Conservation (phyloP, 495 filamentous ascomycete species). For the Penicillium canescens region DNA sequence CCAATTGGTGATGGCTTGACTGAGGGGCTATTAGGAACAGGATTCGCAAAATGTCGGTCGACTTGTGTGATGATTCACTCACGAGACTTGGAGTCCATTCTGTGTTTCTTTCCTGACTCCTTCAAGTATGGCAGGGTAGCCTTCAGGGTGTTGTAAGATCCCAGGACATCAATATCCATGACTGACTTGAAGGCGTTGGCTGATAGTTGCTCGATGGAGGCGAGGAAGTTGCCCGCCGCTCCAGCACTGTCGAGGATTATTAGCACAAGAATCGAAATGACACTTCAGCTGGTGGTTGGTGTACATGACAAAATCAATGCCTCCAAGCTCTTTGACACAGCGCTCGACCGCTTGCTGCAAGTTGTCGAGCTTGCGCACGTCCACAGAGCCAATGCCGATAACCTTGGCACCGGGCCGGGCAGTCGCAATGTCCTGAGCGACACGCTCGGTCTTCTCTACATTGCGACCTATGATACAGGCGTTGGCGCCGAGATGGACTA, state of each 20-base stretch:
- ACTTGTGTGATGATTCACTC: conserved; percentile 14
- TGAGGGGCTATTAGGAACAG: conserved; percentile 9
- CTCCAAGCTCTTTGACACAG: conserved; percentile 78
- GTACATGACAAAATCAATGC: conserved; percentile 92
- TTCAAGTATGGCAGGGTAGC: conserved; percentile 79
- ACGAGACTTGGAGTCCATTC: conserved; percentile 47
- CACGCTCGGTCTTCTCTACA: conserved; percentile 80
- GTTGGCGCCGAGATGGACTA: conserved; percentile 89
- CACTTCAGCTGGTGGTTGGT: too few species aligned
- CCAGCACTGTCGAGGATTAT: conserved; percentile 63
- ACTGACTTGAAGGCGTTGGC: conserved; percentile 93
- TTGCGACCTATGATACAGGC: conserved; percentile 93
- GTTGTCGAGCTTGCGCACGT: conserved; percentile 73
- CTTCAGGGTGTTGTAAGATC: conserved; percentile 93
- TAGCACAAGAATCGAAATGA: conserved; percentile 2
- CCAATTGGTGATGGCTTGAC: conserved; percentile 42
- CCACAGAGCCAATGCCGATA: conserved; percentile 78
- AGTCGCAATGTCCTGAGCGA: conserved; percentile 77
- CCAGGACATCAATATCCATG: conserved; percentile 93
- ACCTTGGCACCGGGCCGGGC: conserved; percentile 77
- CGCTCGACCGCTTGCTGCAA: conserved; percentile 72
- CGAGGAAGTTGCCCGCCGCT: conserved; percentile 94
- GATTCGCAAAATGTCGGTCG: neutral
- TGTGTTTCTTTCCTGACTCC: conserved; percentile 65
- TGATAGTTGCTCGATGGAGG: conserved; percentile 76